Evolutionary conservation across 305 asterid species (phyloP), one percentile per base, ranked within the genome.

Genomic region (Salvia sclarea): DNA sequence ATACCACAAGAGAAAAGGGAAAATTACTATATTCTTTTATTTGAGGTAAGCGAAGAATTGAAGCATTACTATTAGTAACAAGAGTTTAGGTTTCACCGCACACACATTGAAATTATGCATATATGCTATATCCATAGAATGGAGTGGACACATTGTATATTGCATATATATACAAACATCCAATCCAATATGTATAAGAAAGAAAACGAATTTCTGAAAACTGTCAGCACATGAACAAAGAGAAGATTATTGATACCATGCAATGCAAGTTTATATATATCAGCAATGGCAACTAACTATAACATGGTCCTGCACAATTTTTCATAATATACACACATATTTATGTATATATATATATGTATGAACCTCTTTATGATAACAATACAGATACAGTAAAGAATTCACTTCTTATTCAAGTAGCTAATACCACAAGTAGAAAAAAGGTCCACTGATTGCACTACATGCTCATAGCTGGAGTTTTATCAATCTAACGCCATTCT

Each of bases 231-330:
- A 7, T 52, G 12, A 8, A 28, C 6, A 53, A 52, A 66, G 3
- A 48, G 38, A 35, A 65, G 30, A 53, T 66, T 52, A 66, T 22
- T 3, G 49, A 37, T 28, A 20, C 37, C 21, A 18, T 22, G 18
- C n/a, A n/a, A n/a, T n/a, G n/a, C n/a, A n/a, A n/a, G n/a, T n/a
- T n/a, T n/a, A n/a, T 33, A 45, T 22, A 35, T 37, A 33, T 31
- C 50, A 57, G 8, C 40, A 56, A 69, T 40, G 45, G 58, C 49
- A 21, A 11, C 37, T 5, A 37, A 7, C 31, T 43, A 18, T 18
- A 69, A 60, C 24, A 69, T 69, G 68, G 75, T 60, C 75, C 75
- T 2, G 8, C 37, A 28, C 17, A 50, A 10, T 6, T 60, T 24
- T 17, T 38, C 44, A 25, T n/a, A 8, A 48, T 2, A n/a, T 2